Evolutionary conservation across 768 basidiomycete genomes (phyloP), one percentile per base, ranked within the genome.

Genomic region (Tulasnella sp.): DNA sequence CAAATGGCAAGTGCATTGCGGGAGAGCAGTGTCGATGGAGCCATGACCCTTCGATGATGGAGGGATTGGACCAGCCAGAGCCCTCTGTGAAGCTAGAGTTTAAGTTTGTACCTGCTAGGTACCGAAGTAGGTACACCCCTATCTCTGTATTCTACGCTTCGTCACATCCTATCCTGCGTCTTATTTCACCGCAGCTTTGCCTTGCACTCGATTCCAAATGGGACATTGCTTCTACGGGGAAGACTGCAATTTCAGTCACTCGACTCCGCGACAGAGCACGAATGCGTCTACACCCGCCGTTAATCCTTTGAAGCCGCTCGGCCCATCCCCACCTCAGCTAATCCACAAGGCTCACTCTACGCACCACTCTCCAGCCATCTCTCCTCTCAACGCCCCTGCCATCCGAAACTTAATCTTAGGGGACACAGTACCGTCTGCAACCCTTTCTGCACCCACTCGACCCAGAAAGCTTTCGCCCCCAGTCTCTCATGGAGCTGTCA

Each of bases 201-300:
- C 76, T 18, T 77, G 76, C 37, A 69, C 76, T 37, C 76, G 76
- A 32, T 77, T 70, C 48, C 42, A 67, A 20, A 26, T 44, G 61
- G 76, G 76, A 35, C 76, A 77, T 48, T 77, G 76, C 76, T 70
- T 70, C 20, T 77, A 77, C 42, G 76, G 76, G 35, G 76, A 77
- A n/a, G 61, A 70, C 26, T 77, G 76, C 48, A 77, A 70, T 44
- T 77, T 77, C 42, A 77, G 71, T 26, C 76, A 77, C 23, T 16
- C 67, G 0, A 77, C 76, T 32, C 67, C 76, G 5, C 44, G 18
- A 26, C 74, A 51, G n/a, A 72, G 40, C 69, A 77, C 40, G 18
- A 48, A 42, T 57, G 39, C 57, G 16, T 72, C 76, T 0, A 77
- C 76, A 9, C 76, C 76, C 6, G 39, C 76, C 35, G 67, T 69